Percentiles rank a stretch among this genome's conserved stretches.
Evolutionary conservation across 805 yeast genomes (phyloP).

Genomic region (Wickerhamomyces chaumierensis): DNA sequence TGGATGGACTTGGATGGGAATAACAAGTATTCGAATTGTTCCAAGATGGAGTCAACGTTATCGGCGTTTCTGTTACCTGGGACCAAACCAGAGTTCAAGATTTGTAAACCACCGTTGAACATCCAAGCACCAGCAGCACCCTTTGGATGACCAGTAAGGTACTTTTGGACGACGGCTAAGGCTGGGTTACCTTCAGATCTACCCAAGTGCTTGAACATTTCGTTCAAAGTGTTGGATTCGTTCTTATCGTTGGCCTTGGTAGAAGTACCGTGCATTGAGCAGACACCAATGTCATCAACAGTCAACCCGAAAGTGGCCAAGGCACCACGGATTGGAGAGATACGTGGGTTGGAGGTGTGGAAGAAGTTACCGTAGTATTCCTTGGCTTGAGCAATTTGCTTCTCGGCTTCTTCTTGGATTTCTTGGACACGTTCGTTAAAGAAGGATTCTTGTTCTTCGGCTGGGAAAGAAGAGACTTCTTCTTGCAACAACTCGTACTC

Average conservation of each 20-base stretch:
- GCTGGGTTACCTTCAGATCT: constrained; percentile 97
- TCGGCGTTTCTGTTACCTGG: constrained; percentile 99
- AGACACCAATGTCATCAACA: constrained; percentile 90
- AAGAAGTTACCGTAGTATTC: constrained; percentile 93
- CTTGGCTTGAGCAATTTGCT: constrained; percentile 82
- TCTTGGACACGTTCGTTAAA: constrained; percentile 79
- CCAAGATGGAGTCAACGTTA: constrained; percentile 75
- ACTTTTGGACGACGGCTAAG: constrained; percentile 96
- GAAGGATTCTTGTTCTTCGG: constrained; percentile 45
- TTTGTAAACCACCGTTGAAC: constrained; percentile 96
- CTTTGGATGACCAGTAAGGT: constrained; percentile 98
- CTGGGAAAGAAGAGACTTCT: constrained; percentile 48
- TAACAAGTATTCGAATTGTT: constrained; percentile 77
- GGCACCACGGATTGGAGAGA: constrained; percentile 95
- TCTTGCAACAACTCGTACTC: constrained; percentile 63
- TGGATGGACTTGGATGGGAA: constrained; percentile 89
- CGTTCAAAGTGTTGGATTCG: constrained; percentile 83
- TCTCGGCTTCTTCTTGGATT: constrained; percentile 70
- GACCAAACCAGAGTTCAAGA: constrained; percentile 82
- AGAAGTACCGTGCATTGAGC: constrained; percentile 99
- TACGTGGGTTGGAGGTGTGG: constrained; percentile 82
- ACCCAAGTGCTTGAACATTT: constrained; percentile 92
- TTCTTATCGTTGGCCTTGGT: constrained; percentile 98
- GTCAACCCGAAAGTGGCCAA: constrained; percentile 89
- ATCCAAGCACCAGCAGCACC: constrained; percentile 99